Conservation (phyloP, 2,329 filamentous ascomycete species). For the Bipolaris bicolor region DNA sequence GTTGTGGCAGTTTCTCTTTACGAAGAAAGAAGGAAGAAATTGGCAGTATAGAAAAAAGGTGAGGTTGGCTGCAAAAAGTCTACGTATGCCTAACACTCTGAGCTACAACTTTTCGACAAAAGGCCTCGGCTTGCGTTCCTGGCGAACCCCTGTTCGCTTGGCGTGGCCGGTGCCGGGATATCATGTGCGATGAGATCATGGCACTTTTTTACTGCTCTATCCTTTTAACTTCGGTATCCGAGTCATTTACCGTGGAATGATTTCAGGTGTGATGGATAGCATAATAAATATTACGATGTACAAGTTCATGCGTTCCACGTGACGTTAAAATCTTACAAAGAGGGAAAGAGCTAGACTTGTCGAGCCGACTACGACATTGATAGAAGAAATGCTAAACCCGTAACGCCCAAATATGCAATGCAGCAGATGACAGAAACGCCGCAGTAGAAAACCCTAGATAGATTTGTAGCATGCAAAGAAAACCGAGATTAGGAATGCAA, state of each 20-base stretch:
- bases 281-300: background rate
- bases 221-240: too few relatives aligned
- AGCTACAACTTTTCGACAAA: conserved; percentile 9
- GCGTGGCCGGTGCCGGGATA: conserved; percentile 5
- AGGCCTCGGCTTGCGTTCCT: conserved; percentile 15
- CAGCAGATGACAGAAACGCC: conserved; percentile 12
- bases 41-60: background rate
- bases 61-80: background rate
- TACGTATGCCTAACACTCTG: conserved; percentile 4
- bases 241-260: background rate
- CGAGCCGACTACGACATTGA: background rate
- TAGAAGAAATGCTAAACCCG: background rate
- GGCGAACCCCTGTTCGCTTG: conserved; percentile 15
- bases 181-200: conserved; percentile 28
- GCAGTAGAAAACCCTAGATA: background rate
- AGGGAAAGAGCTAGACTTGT: background rate
- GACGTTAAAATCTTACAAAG: background rate
- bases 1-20: background rate
- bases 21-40: too few relatives aligned
- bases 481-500: conserved; percentile 1
- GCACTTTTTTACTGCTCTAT: background rate
- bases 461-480: conserved; percentile 3
- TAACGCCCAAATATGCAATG: conserved; percentile 28
- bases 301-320: background rate
- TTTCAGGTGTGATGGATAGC: background rate